Evolutionary conservation across 805 yeast species (phyloP).

Genomic region (Candida alai): DNA sequence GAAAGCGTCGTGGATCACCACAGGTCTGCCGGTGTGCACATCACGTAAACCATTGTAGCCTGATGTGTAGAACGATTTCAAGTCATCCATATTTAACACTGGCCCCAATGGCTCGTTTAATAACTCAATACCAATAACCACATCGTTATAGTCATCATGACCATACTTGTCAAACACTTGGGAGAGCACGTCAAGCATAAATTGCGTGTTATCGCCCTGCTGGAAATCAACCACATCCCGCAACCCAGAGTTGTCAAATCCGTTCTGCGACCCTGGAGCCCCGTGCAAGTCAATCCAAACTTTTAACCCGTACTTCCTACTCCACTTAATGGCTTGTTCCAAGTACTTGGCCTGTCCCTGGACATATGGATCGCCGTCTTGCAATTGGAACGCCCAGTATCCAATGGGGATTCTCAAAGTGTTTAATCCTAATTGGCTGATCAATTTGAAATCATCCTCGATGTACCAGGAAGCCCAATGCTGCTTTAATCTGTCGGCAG

Average conservation of each 20-base stretch:
- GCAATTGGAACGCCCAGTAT: conserved; percentile 80
- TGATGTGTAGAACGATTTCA: conserved; percentile 55
- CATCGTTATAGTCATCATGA: conserved; percentile 54
- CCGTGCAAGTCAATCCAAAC: conserved; percentile 95
- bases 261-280: conserved; percentile 95
- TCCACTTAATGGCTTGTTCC: conserved; percentile 78
- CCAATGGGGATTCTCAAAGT: conserved; percentile 89
- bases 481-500: conserved; percentile 45
- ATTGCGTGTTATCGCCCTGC: conserved; percentile 45
- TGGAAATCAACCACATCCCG: conserved; percentile 63
- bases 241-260: conserved; percentile 90
- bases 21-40: conserved; percentile 47
- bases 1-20: conserved; percentile 83
- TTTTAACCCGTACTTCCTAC: conserved; percentile 53
- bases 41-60: conserved; percentile 67
- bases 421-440: conserved; percentile 66
- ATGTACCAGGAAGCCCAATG: conserved; percentile 83
- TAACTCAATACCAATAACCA: conserved; percentile 78
- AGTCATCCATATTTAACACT: conserved; percentile 50
- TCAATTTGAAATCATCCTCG: conserved; percentile 63
- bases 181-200: conserved; percentile 54
- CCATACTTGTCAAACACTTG: conserved; percentile 64
- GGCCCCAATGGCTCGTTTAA: conserved; percentile 90
- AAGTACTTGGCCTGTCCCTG: conserved; percentile 73
- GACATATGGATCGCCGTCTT: conserved; percentile 77